Percentiles rank a stretch among this genome's conserved stretches.
phyloP scores from a whole-genome alignment of 2,329 filamentous ascomycete genomes.

The Botryosphaeria dothidea region DNA sequence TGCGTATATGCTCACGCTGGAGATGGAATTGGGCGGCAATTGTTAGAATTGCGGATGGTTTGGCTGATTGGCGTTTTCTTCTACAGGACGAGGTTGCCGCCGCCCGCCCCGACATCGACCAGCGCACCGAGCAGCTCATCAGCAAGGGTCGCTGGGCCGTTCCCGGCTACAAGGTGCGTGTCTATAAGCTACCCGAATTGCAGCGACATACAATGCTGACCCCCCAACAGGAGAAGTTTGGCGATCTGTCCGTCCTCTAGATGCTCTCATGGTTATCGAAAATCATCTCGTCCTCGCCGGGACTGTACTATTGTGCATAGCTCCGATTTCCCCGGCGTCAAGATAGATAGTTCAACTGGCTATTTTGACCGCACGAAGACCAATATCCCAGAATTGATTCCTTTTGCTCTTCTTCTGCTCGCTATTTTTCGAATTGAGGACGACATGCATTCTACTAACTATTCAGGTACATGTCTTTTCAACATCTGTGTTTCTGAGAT shows the following conservation, averaged over 20 bases:
- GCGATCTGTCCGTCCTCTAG: conserved; percentile 94
- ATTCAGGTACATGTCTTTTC: no score
- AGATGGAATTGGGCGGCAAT: background rate
- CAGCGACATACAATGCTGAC: conserved; percentile 46
- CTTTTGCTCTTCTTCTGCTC: background rate
- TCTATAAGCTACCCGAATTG: background rate
- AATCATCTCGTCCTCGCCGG: conserved; percentile 16
- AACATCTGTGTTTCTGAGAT: no score
- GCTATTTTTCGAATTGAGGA: background rate
- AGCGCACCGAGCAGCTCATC: conserved; percentile 92
- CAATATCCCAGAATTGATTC: conserved; percentile 16
- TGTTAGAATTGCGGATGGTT: conserved; percentile 12
- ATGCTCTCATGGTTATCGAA: conserved; percentile 28
- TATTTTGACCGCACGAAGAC: conserved; percentile 18
- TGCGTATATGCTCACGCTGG: conserved; percentile 56
- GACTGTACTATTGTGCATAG: conserved; percentile 19
- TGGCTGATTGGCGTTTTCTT: conserved; percentile 20
- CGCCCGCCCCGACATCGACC: conserved; percentile 94
- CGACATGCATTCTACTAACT: background rate
- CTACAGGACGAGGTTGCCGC: conserved; percentile 87
- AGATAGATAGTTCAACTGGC: conserved; percentile 20
- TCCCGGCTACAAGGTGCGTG: conserved; percentile 94
- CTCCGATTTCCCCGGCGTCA: conserved; percentile 14
- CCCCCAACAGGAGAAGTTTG: conserved; percentile 85
- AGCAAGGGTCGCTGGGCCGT: conserved; percentile 98